A percentile compares a stretch with the other conserved stretches of the same genome.
These are phyloP conservation scores for Neonectria ditissima DNA, from an alignment of 2,329 filamentous ascomycete species.

Conservation along the genomic window DNA sequence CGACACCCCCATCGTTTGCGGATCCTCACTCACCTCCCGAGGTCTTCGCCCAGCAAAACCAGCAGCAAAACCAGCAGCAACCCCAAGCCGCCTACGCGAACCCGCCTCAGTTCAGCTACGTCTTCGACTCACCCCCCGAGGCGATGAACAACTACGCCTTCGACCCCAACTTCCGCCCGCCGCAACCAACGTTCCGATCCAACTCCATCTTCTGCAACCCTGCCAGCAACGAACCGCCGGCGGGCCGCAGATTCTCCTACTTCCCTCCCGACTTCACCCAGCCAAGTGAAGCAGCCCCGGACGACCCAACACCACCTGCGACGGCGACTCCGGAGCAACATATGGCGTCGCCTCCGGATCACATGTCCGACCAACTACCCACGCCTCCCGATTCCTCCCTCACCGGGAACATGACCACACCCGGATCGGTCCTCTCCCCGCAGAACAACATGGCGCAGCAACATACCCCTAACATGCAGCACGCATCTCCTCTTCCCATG, in stretches of 20 bases:
- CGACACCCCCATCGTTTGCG: constrained; percentile 49
- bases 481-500: constrained; percentile 44
- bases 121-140: constrained; percentile 68
- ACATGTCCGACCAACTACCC: constrained; percentile 52
- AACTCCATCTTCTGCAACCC: constrained; percentile 75
- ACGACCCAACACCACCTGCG: constrained; percentile 52
- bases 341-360: constrained; percentile 45
- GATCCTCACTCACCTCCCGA: constrained; percentile 51
- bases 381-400: constrained; percentile 60
- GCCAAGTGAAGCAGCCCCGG: constrained; percentile 47
- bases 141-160: constrained; percentile 61
- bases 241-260: constrained; percentile 71
- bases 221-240: constrained; percentile 62
- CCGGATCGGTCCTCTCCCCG: constrained; percentile 54
- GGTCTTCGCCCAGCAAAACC: constrained; percentile 42
- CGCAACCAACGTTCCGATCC: constrained; percentile 70
- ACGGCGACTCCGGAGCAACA: constrained; percentile 45
- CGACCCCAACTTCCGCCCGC: constrained; percentile 55
- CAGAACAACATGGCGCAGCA: constrained; percentile 49
- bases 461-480: constrained; percentile 44
- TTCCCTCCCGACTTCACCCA: constrained; percentile 68
- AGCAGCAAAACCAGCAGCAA: constrained; percentile 50
- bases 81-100: constrained; percentile 53
- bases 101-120: constrained; percentile 68
- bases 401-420: constrained; percentile 45